Evolutionary conservation across 139 green algal genomes (phyloP), one percentile per base, ranked within the genome.

Genomic region (Chlorella sp.): DNA sequence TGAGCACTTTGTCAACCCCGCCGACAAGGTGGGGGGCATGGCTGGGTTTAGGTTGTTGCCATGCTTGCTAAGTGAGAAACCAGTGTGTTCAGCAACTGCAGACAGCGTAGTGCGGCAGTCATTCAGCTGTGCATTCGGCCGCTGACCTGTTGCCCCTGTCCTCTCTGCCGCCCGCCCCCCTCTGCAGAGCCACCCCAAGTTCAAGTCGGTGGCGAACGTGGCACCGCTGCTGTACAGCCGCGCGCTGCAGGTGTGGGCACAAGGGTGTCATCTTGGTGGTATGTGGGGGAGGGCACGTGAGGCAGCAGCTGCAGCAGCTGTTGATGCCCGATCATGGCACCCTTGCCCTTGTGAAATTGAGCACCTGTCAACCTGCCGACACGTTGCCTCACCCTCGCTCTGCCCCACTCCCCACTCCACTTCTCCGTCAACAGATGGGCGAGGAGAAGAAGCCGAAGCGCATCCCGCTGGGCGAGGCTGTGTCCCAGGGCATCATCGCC

Each of bases 1-100:
- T 65, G 97, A 99, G 94, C 97, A 99, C 90, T 99, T 99, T 89
- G 93, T 97, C 62, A 94, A 98, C 89, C 97, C 97, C 5, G 90
- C 95, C 9, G 87, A 98, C 87, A 99, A 99, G 88, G 88, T 89
- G 78, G 39, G 78, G 38, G 28, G 26, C 3, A 16, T 34, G 47
- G 11, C 39, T 20, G 36, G 39, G 44, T 51, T 51, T 9, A 51
- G 44, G 38, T 9, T 56, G 38, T 16, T 15, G 12, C 3, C 6
- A 26, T 32, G n/a, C n/a, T n/a, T n/a, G n/a, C n/a, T n/a, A n/a
- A n/a, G n/a, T n/a, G n/a, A n/a, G n/a, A n/a, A n/a, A n/a, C n/a
- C n/a, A n/a, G n/a, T n/a, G n/a, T n/a, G n/a, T n/a, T n/a, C n/a
- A n/a, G n/a, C n/a, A 44, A 36, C 38, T 55, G 34, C 17, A 36